Evolutionary conservation across 2,329 filamentous ascomycete genomes (phyloP).

Genomic region (Fusarium sp.): DNA sequence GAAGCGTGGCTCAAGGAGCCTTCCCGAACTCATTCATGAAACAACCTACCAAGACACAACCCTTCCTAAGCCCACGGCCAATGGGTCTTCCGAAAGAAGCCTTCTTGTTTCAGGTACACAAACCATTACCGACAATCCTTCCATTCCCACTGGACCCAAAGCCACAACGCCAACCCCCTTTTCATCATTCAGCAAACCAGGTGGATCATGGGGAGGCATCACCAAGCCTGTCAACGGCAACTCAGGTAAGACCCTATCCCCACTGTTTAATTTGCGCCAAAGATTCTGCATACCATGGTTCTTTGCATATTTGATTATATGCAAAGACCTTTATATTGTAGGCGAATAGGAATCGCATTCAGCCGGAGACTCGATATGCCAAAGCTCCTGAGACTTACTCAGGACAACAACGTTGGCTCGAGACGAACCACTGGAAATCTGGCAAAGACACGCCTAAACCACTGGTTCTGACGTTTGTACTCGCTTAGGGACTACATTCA

Average conservation of each 20-base stretch:
- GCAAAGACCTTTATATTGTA: conserved; percentile 26
- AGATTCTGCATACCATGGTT: conserved; percentile 39
- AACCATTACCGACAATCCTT: conserved; percentile 2
- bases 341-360: conserved; percentile 41
- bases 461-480: conserved; percentile 46
- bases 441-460: conserved; percentile 42
- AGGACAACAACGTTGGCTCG: conserved; percentile 36
- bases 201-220: conserved; percentile 10
- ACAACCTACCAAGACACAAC: conserved; percentile 60
- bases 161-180: conserved; percentile 21
- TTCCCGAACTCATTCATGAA: conserved; percentile 66
- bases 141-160: conserved; percentile 10
- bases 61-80: conserved; percentile 14
- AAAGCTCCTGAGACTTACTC: conserved; percentile 28
- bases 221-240: conserved; percentile 21
- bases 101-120: conserved; percentile 45
- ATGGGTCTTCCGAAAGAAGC: conserved; percentile 41
- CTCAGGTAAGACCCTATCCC: conserved; percentile 41
- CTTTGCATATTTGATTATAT: conserved; percentile 17
- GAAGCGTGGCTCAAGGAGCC: conserved; percentile 64
- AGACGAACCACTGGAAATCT: conserved; percentile 46
- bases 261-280: conserved; percentile 36
- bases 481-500: conserved; percentile 43
- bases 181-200: conserved; percentile 15
- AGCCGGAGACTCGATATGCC: conserved; percentile 44